A percentile compares a stretch with the other conserved stretches of the same genome.
phyloP scores from a whole-genome alignment of 2,329 filamentous ascomycete genomes.

The Lachnellula arida region DNA sequence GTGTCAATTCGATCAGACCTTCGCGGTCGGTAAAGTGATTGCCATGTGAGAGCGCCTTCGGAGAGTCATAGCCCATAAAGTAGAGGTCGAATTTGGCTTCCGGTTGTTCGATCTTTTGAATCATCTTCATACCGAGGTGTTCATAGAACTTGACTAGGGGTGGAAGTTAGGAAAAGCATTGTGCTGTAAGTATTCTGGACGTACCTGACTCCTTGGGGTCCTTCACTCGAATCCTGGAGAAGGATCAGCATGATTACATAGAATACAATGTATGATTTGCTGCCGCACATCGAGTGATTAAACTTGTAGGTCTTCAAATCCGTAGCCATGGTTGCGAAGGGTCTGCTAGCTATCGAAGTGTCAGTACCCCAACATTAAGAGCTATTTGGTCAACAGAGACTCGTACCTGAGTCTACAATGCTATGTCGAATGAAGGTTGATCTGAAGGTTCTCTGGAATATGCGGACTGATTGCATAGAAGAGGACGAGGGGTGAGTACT shows the following conservation, averaged over 20 bases:
- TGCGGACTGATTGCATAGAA: conserved; percentile 23
- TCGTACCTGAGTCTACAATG: conserved; percentile 23
- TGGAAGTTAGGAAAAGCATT: neutral
- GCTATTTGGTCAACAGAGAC: neutral
- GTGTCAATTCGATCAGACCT: conserved; percentile 81
- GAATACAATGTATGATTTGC: neutral
- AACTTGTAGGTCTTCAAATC: conserved; percentile 74
- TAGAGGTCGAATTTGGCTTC: conserved; percentile 93
- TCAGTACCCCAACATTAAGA: conserved; percentile 3
- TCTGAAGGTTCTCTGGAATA: conserved; percentile 19
- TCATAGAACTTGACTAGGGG: conserved; percentile 81
- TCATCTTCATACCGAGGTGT: conserved; percentile 78
- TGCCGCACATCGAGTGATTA: conserved; percentile 77
- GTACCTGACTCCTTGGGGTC: conserved; percentile 76
- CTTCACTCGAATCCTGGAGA: conserved; percentile 79
- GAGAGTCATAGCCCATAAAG: conserved; percentile 84
- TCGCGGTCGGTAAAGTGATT: conserved; percentile 75
- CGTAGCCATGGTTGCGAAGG: conserved; percentile 48
- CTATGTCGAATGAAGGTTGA: conserved; percentile 12
- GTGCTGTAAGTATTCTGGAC: neutral
- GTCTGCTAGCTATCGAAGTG: conserved; percentile 24
- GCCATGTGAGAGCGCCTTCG: conserved; percentile 67
- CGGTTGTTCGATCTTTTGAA: conserved; percentile 76
- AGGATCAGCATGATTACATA: conserved; percentile 8
- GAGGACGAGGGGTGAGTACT: neutral